Evolutionary conservation across 2,329 filamentous ascomycete species (phyloP).

Genomic region (Hypomyces rosellus): DNA sequence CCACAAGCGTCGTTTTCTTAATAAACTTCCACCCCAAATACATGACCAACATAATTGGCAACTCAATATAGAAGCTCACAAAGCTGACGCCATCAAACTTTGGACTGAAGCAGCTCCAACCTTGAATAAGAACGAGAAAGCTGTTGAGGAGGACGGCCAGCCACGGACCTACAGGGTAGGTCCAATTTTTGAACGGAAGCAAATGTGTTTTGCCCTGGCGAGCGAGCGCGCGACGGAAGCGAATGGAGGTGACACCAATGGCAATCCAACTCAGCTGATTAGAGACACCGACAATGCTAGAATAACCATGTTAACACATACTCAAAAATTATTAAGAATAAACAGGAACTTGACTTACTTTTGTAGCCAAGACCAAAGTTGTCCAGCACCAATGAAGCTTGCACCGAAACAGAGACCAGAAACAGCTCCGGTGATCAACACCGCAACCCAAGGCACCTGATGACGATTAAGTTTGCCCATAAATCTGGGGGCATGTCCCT

Average conservation of each 20-base stretch:
- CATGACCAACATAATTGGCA: constrained; percentile 55
- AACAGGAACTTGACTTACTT: constrained; percentile 38
- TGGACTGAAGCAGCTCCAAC: constrained; percentile 57
- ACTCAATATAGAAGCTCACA: constrained; percentile 57
- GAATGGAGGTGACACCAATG: constrained; percentile 58
- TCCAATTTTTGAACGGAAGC: constrained; percentile 61
- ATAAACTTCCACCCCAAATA: constrained; percentile 66
- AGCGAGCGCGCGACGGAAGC: constrained; percentile 53
- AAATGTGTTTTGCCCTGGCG: constrained; percentile 53
- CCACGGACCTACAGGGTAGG: constrained; percentile 56
- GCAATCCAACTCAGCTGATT: constrained; percentile 62
- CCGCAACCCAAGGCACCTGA: constrained; percentile 33
- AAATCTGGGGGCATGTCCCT: constrained; percentile 48
- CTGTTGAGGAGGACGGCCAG: constrained; percentile 50
- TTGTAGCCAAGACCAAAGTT: constrained; percentile 61
- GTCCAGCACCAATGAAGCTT: constrained; percentile 58
- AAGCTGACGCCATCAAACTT: constrained; percentile 53
- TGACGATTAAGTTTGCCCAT: constrained; percentile 37
- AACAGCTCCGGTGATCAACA: constrained; percentile 48
- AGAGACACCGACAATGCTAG: constrained; percentile 52
- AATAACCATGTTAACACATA: not conserved
- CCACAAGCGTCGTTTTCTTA: constrained; percentile 55
- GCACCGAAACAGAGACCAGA: constrained; percentile 57
- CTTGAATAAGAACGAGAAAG: constrained; percentile 57
- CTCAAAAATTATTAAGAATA: not conserved